A percentile compares a stretch with the other conserved stretches of the same genome.
Conservation (phyloP, 2,329 filamentous ascomycete genomes). For the Neobulgaria alba region DNA sequence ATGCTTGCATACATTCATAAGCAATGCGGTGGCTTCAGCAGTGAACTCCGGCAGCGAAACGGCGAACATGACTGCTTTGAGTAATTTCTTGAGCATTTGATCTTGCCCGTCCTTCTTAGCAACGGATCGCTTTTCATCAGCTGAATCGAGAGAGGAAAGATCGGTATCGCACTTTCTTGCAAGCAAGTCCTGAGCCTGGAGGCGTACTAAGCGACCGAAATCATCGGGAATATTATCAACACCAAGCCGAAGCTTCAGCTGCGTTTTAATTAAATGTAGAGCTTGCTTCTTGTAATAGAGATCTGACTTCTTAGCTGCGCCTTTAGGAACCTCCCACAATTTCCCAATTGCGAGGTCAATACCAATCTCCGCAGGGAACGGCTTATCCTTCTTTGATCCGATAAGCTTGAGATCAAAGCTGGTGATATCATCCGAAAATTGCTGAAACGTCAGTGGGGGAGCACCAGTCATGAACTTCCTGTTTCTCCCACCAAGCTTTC, state of each 20-base stretch:
- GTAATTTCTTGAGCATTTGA: constrained; percentile 68
- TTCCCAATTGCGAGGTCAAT: constrained; percentile 85
- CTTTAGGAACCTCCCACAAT: constrained; percentile 69
- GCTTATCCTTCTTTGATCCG: constrained; percentile 78
- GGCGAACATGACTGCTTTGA: constrained; percentile 84
- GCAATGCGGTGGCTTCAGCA: constrained; percentile 63
- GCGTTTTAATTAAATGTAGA: constrained; percentile 75
- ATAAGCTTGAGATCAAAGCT: constrained; percentile 86
- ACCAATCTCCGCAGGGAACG: constrained; percentile 79
- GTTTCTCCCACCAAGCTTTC: constrained; percentile 91
- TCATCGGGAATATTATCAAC: constrained; percentile 85
- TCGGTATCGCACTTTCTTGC: constrained; percentile 64
- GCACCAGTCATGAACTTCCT: constrained; percentile 91
- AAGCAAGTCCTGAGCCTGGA: constrained; percentile 81
- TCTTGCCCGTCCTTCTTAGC: constrained; percentile 83
- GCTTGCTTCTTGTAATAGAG: constrained; percentile 89
- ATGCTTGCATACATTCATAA: constrained; percentile 77
- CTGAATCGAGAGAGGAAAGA: constrained; percentile 61
- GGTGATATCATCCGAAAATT: constrained; percentile 77
- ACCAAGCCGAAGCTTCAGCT: constrained; percentile 85
- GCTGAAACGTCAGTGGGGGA: constrained; percentile 71
- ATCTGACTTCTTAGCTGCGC: constrained; percentile 49
- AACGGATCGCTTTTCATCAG: constrained; percentile 74
- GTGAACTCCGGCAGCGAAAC: constrained; percentile 75
- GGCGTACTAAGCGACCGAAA: constrained; percentile 70